Percentiles rank a stretch among this genome's conserved stretches.
These are phyloP conservation scores for Chlamydomonas sphaeroides DNA, from an alignment of 139 green algal genomes.

Conservation along the genomic window DNA sequence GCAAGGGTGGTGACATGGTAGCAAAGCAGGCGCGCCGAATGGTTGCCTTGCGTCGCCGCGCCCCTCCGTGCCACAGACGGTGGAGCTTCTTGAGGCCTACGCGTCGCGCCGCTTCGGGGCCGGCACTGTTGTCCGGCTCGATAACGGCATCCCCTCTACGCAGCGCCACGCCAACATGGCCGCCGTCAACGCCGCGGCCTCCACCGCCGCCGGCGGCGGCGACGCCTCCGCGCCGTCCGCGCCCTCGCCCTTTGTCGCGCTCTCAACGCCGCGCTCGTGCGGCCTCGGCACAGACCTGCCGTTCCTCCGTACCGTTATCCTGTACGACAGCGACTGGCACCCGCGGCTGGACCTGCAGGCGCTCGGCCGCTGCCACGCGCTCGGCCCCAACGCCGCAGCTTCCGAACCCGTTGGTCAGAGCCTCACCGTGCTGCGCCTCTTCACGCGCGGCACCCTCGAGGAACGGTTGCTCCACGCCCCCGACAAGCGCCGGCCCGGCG, in stretches of 20 bases:
- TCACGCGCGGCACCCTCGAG: constrained; percentile 62
- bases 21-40: too few relatives aligned
- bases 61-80: too few relatives aligned
- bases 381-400: too few relatives aligned
- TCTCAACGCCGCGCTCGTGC: constrained; percentile 64
- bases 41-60: too few relatives aligned
- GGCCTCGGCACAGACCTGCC: constrained; percentile 84
- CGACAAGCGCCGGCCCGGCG: too few relatives aligned
- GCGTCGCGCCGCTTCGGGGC: constrained; percentile 48
- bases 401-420: too few relatives aligned
- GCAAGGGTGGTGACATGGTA: too few relatives aligned
- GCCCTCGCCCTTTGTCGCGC: constrained; percentile 57
- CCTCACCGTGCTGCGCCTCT: constrained; percentile 54
- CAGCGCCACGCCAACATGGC: constrained; percentile 59
- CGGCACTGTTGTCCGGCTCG: constrained; percentile 53
- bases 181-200: constrained; percentile 57
- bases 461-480: constrained; percentile 67
- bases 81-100: constrained; percentile 71
- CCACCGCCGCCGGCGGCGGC: background rate
- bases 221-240: background rate
- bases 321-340: constrained; percentile 85
- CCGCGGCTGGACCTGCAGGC: constrained; percentile 68
- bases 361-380: background rate
- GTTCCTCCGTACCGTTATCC: constrained; percentile 56
- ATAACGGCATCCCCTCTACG: constrained; percentile 56